Base-by-base conservation (phyloP, 1,139 yeast genomes). In the Zygoascus sp. region DNA sequence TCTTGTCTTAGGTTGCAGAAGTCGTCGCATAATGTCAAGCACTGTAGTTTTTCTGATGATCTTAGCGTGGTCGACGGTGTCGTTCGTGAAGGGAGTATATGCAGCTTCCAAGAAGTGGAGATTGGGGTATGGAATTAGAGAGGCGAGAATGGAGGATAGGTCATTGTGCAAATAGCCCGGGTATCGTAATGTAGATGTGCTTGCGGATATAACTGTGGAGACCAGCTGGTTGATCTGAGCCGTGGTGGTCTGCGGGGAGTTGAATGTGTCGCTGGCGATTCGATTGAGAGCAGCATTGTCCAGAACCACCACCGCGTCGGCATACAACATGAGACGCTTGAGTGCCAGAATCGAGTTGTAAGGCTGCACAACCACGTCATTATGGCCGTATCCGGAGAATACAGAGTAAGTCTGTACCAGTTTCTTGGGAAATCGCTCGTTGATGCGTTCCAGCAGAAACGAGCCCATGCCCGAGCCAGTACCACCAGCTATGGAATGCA, bases 401-500 rank as follows among this genome's bases (percentile, higher is more conserved):
- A 92, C 83, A 45, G 92, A 85, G 58, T 85, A 86, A 0, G 98
- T 89, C 48, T 86, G 87, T 13, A 87, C 73, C 43, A 92, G 67
- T 61, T 89, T 90, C 63, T 90, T 90, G 47, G 84, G 81, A 61
- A 81, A 90, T 50, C 92, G 70, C 62, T 94, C 98, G 47, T 81
- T 79, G 50, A 94, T 67, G 21, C 81, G 71, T 63, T 92, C 97
- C 42, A 92, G 67, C 41, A 92, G 59, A 52, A 77, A 77, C 0
- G 96, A 87, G 0, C 98, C 98, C 39, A 89, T 79, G 6, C 98
- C 98, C 0, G 96, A 85, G 0, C 98, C 98, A 0, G 98, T 92
- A 32, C 98, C 98, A 21, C 98, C 98, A 0, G 97, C 97, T n/a
- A 94, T 95, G 13, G 97, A 87, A 64, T 92, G 98, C 49, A 90